Evolutionary conservation across 139 green algal genomes (phyloP), one percentile per base, ranked within the genome.

Genomic region (Zygnema cylindricum): DNA sequence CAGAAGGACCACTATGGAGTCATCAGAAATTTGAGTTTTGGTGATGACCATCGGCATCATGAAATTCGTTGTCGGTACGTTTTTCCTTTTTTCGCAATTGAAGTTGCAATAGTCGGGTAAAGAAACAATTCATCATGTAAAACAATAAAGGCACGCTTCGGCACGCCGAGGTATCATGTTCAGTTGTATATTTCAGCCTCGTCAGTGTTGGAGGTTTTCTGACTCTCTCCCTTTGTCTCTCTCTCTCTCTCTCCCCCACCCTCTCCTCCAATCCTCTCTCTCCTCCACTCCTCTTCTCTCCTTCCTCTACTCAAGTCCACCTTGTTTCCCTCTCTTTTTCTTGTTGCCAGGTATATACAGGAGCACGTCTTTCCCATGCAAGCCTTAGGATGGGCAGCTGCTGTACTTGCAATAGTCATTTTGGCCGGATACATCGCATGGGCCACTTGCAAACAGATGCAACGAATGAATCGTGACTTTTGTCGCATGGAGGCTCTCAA

Each of bases 401-500:
- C 43, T 38, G 78, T 38, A n/a, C 40, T 85, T 55, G 38, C 33
- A 63, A 63, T 55, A 11, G 38, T 57, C 1, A 57, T 57, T 25
- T 63, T 85, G 78, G 25, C 69, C 49, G 39, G 38, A 33, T 38
- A 40, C 35, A 57, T 79, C 23, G 78, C 43, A 63, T 63, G 43
- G 11, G 78, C 40, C 49, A 57, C 69, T 25, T 38, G 35, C 49
- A 11, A 30, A 0, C 39, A 85, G 23, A 57, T 85, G 78, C 30
- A 35, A 63, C 78, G 78, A 39, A n/a, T 85, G 78, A 41, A 85
- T 39, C 22, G 35, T 33, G 76, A 89, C 2, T 55, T 89, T 38
- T 43, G 38, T 78, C 78, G 79, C 32, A 89, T 90, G 86, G 35
- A 90, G 22, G 30, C n/a, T 1, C 33, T 90, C 35, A 90, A 90